A percentile compares a stretch with the other conserved stretches of the same genome.
Conservation (phyloP, 768 basidiomycete genomes). For the Leccinum ochraceum region DNA sequence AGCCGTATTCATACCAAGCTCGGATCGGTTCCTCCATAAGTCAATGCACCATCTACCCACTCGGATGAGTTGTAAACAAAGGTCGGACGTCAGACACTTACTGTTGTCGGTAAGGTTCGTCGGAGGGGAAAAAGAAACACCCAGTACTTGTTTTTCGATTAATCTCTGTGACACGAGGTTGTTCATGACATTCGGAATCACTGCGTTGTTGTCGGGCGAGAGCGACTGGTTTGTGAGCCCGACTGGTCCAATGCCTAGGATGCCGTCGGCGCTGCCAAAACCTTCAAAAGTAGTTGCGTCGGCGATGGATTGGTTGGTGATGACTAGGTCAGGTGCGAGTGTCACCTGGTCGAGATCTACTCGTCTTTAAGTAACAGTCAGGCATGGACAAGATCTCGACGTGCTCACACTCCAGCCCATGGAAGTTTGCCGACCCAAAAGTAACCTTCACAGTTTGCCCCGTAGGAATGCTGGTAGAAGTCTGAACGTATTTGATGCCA, state of each 20-base stretch:
- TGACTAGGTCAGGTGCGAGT: slow-evolving; percentile 24
- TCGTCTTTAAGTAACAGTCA: neutral
- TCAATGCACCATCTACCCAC: slow-evolving; percentile 3
- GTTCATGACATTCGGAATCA: slow-evolving; percentile 22
- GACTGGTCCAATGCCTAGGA: slow-evolving; percentile 26
- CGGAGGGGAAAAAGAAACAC: slow-evolving; percentile 21
- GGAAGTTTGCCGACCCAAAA: slow-evolving; percentile 17
- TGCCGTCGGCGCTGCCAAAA: slow-evolving; percentile 27
- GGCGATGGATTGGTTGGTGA: slow-evolving; percentile 33
- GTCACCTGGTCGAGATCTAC: slow-evolving; percentile 30
- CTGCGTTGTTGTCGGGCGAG: neutral
- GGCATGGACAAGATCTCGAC: neutral
- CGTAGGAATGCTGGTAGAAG: slow-evolving; percentile 26
- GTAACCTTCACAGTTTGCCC: slow-evolving; percentile 17
- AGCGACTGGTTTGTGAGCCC: slow-evolving; percentile 2
- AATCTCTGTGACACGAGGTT: slow-evolving; percentile 20
- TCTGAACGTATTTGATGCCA: slow-evolving; percentile 20
- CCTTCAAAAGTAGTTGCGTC: slow-evolving; percentile 12
- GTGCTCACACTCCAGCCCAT: slow-evolving; percentile 38
- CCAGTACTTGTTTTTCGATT: slow-evolving; percentile 16
- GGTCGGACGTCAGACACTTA: slow-evolving; percentile 1
- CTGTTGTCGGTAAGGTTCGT: slow-evolving; percentile 6
- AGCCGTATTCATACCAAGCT: neutral
- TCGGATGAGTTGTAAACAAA: slow-evolving; percentile 13
- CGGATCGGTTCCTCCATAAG: neutral